These are phyloP conservation scores for Cronartium ribicola DNA, from an alignment of 1,284 basidiomycete species.

Conservation along the genomic window DNA sequence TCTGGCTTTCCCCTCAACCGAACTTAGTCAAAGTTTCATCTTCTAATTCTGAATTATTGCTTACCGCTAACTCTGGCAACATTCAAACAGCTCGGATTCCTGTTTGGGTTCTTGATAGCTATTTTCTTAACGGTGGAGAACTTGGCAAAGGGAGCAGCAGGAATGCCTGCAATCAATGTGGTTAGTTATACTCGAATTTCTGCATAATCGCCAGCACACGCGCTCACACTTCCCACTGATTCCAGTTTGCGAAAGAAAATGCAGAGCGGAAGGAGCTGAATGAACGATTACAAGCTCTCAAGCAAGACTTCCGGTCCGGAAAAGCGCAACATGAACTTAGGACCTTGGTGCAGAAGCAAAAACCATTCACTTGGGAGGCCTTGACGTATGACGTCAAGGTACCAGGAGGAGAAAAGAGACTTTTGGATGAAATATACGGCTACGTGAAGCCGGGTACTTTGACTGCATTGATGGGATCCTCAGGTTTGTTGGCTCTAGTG, in stretches of 20 bases:
- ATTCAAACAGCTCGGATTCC: slow-evolving; percentile 44
- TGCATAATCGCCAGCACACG: no score
- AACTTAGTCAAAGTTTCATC: not conserved
- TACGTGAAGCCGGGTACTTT: slow-evolving; percentile 57
- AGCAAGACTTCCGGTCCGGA: slow-evolving; percentile 7
- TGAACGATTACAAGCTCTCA: not conserved
- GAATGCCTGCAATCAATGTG: slow-evolving; percentile 9
- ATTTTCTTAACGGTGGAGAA: slow-evolving; percentile 46
- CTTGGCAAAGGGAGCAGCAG: not conserved
- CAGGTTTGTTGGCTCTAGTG: slow-evolving; percentile 42
- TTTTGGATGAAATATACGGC: slow-evolving; percentile 56
- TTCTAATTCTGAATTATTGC: not conserved
- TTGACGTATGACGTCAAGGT: slow-evolving; percentile 55
- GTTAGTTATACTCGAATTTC: not conserved
- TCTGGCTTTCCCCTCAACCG: no score
- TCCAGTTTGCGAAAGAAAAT: slow-evolving; percentile 1
- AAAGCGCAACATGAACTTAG: slow-evolving; percentile 9
- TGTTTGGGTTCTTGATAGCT: slow-evolving; percentile 52
- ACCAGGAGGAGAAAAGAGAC: slow-evolving; percentile 51
- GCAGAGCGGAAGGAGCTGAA: slow-evolving; percentile 3
- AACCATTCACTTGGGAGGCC: slow-evolving; percentile 53
- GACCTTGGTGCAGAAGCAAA: not conserved
- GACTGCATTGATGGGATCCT: slow-evolving; percentile 53
- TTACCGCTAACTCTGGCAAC: no score
- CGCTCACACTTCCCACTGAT: not conserved